These are phyloP conservation scores for Cordyceps fumosorosea DNA, from an alignment of 2,329 filamentous ascomycete species.

Conservation along the genomic window DNA sequence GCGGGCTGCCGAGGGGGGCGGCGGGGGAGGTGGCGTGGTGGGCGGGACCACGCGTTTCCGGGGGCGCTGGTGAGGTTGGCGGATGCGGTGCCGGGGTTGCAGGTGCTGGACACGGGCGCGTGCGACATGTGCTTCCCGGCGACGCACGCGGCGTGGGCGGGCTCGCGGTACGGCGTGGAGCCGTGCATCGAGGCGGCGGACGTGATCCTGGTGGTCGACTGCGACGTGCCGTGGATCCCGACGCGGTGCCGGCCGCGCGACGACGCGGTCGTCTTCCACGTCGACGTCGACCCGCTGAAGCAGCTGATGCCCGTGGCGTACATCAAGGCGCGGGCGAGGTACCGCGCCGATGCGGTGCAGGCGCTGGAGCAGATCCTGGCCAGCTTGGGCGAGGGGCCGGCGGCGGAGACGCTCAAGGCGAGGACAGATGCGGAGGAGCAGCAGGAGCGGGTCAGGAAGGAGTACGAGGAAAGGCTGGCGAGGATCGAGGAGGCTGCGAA, in stretches of 20 bases:
- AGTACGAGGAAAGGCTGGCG: slow-evolving; percentile 53
- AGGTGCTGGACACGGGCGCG: slow-evolving; percentile 69
- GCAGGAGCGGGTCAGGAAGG: slow-evolving; percentile 17
- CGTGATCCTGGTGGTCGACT: slow-evolving; percentile 78
- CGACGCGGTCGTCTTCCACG: slow-evolving; percentile 52
- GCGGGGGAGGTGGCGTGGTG: slow-evolving; percentile 56
- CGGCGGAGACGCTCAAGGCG: slow-evolving; percentile 33
- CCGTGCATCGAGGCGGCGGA: slow-evolving; percentile 70
- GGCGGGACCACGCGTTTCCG: slow-evolving; percentile 59
- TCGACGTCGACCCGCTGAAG: slow-evolving; percentile 61
- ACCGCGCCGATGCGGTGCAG: slow-evolving; percentile 57
- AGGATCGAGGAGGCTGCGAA: slow-evolving; percentile 50
- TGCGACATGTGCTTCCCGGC: slow-evolving; percentile 78
- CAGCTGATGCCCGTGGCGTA: slow-evolving; percentile 71
- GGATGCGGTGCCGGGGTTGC: slow-evolving; percentile 58
- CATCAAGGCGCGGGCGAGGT: slow-evolving; percentile 57
- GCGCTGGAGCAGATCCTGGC: slow-evolving; percentile 63
- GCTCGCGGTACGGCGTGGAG: slow-evolving; percentile 68
- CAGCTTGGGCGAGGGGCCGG: slow-evolving; percentile 44
- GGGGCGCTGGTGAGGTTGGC: slow-evolving; percentile 59
- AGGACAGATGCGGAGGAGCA: slow-evolving; percentile 7
- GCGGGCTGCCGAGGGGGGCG: slow-evolving; percentile 47
- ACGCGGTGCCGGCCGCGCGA: slow-evolving; percentile 56
- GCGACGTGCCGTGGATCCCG: slow-evolving; percentile 91
- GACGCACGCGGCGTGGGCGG: slow-evolving; percentile 60